Evolutionary conservation across 2,329 filamentous ascomycete genomes (phyloP), one percentile per base, ranked within the genome.

Genomic region (Pyrenochaeta sp.): DNA sequence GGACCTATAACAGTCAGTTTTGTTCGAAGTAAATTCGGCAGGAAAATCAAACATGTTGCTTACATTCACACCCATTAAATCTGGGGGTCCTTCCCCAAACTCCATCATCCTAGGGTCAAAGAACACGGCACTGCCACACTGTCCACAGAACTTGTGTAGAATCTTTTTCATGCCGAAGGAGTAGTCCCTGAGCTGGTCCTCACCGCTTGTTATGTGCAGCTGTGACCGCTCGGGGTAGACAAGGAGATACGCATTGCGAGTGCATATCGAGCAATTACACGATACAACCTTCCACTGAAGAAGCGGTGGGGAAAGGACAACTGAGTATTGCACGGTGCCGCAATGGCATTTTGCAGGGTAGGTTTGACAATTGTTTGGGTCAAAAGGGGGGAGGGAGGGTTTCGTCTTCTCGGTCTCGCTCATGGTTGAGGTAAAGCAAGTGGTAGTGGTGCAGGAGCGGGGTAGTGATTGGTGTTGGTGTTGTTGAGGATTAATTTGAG

Each of bases 241-340:
- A 29, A 85, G 76, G 30, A 84, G 70, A 56, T 85, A 84, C 0
- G 81, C 82, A 23, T 79, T 75, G 11, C 81, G 76, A 4, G 72
- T 69, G 62, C 82, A 85, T 42, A 81, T 79, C n/a, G 81, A 83
- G 65, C 83, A 85, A 65, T 79, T 82, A 75, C 83, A 85, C 17
- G 77, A 65, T n/a, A 80, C 41, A 3, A 83, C 76, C 53, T 75
- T 69, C 57, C 80, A 74, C 58, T 80, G 70, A 3, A 78, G 73
- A 23, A 85, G 73, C 21, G 81, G 78, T 20, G 82, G 81, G 27
- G 79, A 80, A 39, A 85, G 75, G 17, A 75, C 78, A 23, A 83
- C 73, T 12, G 76, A 74, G 61, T 83, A 81, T 54, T 77, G 72
- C 54, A 85, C 76, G 47, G 77, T 77, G 39, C 82, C 82, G 68